Evolutionary conservation across 2,329 filamentous ascomycete species (phyloP), one percentile per base, ranked within the genome.

Genomic region (Drechslera avenae): DNA sequence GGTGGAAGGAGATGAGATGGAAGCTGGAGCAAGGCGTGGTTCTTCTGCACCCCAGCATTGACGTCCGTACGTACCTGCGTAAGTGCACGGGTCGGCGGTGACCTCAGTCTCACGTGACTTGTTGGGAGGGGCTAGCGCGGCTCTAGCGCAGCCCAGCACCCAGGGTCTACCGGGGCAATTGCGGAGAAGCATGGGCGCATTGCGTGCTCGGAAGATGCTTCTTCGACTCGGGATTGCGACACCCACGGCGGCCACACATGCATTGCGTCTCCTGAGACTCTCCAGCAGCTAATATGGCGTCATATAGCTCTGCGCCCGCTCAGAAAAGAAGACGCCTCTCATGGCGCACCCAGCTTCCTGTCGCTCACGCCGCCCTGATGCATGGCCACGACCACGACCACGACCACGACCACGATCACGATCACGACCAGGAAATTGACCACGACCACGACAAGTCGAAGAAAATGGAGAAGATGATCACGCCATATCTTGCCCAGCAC

Each of bases 401-500:
- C 23, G 71, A 68, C 56, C 71, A 74, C 62, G 67, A 73, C 59
- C 71, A 72, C 60, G 65, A 73, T 7, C 21, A 23, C 21, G 21
- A 23, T 23, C 21, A 23, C 21, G 26, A 28, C 21, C 21, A 23
- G 9, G 26, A 28, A 10, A 28, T 28, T 28, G 26, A 28, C 26
- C 26, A 28, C 26, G 26, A 28, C 12, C 26, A 28, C 26, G 26
- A 48, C 37, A 70, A 67, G 37, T 78, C 79, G 23, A 87, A 87
- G 60, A 82, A 91, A 48, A 87, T 89, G 57, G 84, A 86, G 64
- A 85, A 90, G 76, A 90, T 89, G 50, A 86, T 96, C 57, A 88
- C 88, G 30, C 92, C 93, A 1, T 97, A 96, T 71, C 84, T 97
- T 46, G 86, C 89, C 60, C 89, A 91, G 71, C 92, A 97, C 69